Percentiles rank a stretch among this genome's conserved stretches.
Conservation (phyloP, 331 rosid genomes). For the Quercus tomentella region DNA sequence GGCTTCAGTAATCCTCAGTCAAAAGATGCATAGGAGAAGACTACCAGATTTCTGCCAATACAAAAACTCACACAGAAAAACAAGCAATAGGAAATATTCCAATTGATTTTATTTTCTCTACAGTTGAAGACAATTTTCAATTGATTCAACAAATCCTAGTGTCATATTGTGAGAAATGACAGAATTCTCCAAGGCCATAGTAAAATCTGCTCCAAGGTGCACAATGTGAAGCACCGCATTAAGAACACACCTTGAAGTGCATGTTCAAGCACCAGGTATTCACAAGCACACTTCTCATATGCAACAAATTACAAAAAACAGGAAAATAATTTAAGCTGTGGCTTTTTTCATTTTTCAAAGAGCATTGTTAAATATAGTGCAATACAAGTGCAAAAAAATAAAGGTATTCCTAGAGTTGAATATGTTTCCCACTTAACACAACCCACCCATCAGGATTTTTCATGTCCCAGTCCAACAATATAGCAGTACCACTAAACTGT, state of each 20-base stretch:
- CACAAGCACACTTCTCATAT: not conserved
- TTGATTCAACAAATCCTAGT: too few relatives aligned
- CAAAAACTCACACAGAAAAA: not conserved
- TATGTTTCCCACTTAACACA: not conserved
- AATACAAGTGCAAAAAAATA: not conserved
- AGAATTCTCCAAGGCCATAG: not conserved
- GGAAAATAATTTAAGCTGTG: not conserved
- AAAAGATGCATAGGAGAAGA: not conserved
- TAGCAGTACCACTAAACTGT: not conserved
- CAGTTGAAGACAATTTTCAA: too few relatives aligned
- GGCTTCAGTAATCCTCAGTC: not conserved
- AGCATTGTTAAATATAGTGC: not conserved
- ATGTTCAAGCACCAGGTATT: not conserved
- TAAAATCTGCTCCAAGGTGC: not conserved
- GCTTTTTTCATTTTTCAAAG: not conserved
- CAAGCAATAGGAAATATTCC: too few relatives aligned
- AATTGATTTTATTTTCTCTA: too few relatives aligned
- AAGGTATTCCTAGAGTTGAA: not conserved
- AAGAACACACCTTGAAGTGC: not conserved
- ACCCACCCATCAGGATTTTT: not conserved
- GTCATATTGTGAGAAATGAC: not conserved
- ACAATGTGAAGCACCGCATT: not conserved
- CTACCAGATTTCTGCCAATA: not conserved
- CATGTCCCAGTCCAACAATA: not conserved
- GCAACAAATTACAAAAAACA: not conserved